A percentile compares a stretch with the other conserved stretches of the same genome.
Conservation (phyloP, 768 basidiomycete species). For the Podaxis sp. region DNA sequence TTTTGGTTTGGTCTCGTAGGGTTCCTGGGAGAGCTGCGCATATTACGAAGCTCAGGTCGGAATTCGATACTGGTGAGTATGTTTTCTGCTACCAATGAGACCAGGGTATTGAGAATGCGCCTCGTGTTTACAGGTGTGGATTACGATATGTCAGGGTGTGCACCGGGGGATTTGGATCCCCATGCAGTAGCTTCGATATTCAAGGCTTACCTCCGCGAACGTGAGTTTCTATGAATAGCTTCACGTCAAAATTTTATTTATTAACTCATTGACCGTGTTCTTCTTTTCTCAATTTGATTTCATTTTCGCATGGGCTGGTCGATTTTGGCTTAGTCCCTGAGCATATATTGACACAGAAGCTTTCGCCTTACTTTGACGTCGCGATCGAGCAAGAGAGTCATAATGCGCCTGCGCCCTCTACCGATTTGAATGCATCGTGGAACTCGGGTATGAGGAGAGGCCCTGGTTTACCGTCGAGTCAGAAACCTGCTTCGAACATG, state of each 20-base stretch:
- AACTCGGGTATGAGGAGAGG: conserved; percentile 19
- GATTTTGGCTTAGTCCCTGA: conserved; percentile 66
- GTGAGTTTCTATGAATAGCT: conserved; percentile 49
- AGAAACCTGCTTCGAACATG: conserved; percentile 29
- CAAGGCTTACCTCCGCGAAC: conserved; percentile 89
- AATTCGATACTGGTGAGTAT: conserved; percentile 75
- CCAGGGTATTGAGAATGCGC: not conserved
- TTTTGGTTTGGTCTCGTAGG: conserved; percentile 37
- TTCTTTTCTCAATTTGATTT: conserved; percentile 8
- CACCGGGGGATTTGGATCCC: conserved; percentile 88
- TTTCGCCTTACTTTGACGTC: conserved; percentile 77
- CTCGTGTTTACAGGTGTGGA: conserved; percentile 65
- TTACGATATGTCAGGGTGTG: conserved; percentile 75
- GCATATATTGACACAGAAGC: conserved; percentile 72
- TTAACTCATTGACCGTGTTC: not conserved
- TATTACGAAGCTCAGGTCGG: conserved; percentile 67
- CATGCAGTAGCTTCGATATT: conserved; percentile 93
- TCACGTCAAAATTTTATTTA: not conserved
- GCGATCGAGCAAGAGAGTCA: conserved; percentile 61
- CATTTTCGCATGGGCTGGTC: not conserved
- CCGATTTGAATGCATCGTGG: not conserved
- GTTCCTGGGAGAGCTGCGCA: conserved; percentile 85
- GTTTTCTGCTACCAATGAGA: not conserved
- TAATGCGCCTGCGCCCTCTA: conserved; percentile 27
- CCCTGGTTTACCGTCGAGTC: conserved; percentile 36